phyloP scores from a whole-genome alignment of 1,284 basidiomycete species.

The Leucocoprinus gongylophorus region DNA sequence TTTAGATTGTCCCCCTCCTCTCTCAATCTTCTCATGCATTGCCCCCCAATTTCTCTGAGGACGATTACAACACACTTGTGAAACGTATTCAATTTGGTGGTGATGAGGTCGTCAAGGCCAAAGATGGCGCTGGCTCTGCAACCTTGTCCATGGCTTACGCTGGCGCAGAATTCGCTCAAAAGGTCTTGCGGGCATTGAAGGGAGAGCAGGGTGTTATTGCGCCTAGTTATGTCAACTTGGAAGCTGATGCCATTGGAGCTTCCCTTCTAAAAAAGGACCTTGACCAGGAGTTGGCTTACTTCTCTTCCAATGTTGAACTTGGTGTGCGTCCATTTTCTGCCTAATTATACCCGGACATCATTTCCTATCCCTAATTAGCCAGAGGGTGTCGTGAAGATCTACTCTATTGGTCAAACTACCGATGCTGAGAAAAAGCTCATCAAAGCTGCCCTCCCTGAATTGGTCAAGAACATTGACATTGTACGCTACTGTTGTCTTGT shows the following conservation, averaged over 20 bases:
- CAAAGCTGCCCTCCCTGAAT: slow-evolving; percentile 75
- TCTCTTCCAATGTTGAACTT: slow-evolving; percentile 80
- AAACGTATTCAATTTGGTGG: slow-evolving; percentile 96
- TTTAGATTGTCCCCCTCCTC: slow-evolving; percentile 90
- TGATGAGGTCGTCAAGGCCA: slow-evolving; percentile 87
- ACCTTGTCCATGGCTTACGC: slow-evolving; percentile 94
- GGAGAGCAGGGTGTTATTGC: slow-evolving; percentile 85
- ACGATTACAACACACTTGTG: slow-evolving; percentile 57
- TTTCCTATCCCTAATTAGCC: slow-evolving; percentile 34
- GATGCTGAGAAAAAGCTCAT: slow-evolving; percentile 71
- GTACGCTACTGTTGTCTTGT: slow-evolving; percentile 24
- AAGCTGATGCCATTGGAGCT: slow-evolving; percentile 69
- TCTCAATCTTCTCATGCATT: slow-evolving; percentile 82
- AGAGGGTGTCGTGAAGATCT: slow-evolving; percentile 79
- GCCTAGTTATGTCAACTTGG: slow-evolving; percentile 81
- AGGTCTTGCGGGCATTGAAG: slow-evolving; percentile 78
- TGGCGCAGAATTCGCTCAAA: slow-evolving; percentile 78
- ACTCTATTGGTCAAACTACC: slow-evolving; percentile 67
- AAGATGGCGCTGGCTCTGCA: slow-evolving; percentile 84
- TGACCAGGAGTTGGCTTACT: slow-evolving; percentile 68
- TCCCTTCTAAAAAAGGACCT: slow-evolving; percentile 57
- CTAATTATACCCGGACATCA: slow-evolving; percentile 1
- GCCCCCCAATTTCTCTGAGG: slow-evolving; percentile 44
- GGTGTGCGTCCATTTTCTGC: slow-evolving; percentile 47
- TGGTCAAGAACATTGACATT: slow-evolving; percentile 66